These are phyloP conservation scores for Cyclotella distinguenda DNA, from an alignment of 108 stramenopile species.

Conservation along the genomic window DNA sequence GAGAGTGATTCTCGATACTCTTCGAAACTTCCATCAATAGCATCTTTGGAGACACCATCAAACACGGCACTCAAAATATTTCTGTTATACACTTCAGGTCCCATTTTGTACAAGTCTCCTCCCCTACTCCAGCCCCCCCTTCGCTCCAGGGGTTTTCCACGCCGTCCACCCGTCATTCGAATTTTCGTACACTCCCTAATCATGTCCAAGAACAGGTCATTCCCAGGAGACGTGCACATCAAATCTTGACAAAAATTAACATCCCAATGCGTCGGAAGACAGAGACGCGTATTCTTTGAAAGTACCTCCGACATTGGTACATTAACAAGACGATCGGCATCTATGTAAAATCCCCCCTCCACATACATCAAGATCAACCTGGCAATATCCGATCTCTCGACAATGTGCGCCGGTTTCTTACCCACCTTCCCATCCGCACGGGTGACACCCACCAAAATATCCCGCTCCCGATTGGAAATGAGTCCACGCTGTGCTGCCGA, in stretches of 20 bases:
- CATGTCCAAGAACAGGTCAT: conserved; percentile 12
- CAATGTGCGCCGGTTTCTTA: conserved; percentile 36
- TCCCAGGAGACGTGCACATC: conserved; percentile 19
- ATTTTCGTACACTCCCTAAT: conserved; percentile 6
- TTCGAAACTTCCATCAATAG: not conserved
- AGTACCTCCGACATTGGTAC: not conserved
- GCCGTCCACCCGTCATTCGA: conserved; percentile 1
- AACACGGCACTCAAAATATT: conserved; percentile 14
- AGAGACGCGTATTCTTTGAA: not conserved
- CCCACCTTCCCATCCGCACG: not conserved
- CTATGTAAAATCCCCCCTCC: conserved; percentile 27
- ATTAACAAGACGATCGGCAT: conserved; percentile 23
- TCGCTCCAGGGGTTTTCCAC: conserved; percentile 10
- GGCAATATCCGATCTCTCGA: conserved; percentile 25
- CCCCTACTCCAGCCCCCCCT: conserved; percentile 20
- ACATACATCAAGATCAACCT: conserved; percentile 20
- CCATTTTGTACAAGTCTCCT: conserved; percentile 17
- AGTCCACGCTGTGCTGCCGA: not conserved
- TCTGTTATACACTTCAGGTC: conserved; percentile 13
- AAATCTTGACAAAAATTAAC: conserved; percentile 36
- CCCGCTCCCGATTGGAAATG: conserved; percentile 18
- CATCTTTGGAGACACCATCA: conserved; percentile 2
- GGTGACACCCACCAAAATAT: conserved; percentile 11
- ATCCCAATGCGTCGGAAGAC: conserved; percentile 27
- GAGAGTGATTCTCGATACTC: conserved; percentile 2